These are phyloP conservation scores for Acidiella bohemica DNA, from an alignment of 495 filamentous ascomycete genomes.

Conservation along the genomic window DNA sequence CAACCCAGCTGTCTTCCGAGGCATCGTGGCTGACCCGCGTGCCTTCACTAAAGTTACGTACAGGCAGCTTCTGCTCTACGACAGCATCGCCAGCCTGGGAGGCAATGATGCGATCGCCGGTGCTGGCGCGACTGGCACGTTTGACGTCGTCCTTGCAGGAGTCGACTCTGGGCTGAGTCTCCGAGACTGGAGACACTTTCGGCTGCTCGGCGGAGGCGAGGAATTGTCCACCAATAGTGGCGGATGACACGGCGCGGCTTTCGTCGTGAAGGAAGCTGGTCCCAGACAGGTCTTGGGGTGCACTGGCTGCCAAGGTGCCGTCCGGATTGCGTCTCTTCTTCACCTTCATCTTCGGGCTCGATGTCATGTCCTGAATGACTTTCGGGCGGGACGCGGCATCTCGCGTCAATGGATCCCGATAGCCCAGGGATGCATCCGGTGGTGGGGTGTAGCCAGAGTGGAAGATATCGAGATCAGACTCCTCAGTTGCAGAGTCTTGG, in stretches of 20 bases:
- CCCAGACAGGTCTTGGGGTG: neutral
- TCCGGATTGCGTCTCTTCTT: constrained; percentile 11
- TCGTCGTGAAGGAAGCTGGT: constrained; percentile 9
- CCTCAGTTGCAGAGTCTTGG: constrained; percentile 20
- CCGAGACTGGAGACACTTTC: constrained; percentile 9
- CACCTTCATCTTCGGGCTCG: constrained; percentile 10
- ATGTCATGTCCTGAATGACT: neutral
- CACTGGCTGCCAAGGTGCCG: neutral
- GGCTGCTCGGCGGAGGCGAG: neutral
- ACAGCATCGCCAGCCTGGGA: constrained; percentile 2
- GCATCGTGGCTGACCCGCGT: constrained; percentile 7
- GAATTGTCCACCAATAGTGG: constrained; percentile 2
- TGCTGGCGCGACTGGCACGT: constrained; percentile 15
- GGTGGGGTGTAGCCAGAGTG: constrained; percentile 53
- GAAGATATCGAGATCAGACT: constrained; percentile 33
- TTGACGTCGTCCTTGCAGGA: neutral
- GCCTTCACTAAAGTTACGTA: constrained; percentile 4
- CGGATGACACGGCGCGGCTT: constrained; percentile 1
- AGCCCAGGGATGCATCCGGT: constrained; percentile 45
- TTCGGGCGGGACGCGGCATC: neutral
- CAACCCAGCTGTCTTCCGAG: constrained; percentile 26
- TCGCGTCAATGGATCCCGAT: constrained; percentile 10
- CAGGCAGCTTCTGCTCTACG: neutral
- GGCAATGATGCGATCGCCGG: constrained; percentile 13
- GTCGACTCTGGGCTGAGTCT: neutral